Evolutionary conservation across 2,329 filamentous ascomycete genomes (phyloP).

Genomic region (Arthroderma sp.): DNA sequence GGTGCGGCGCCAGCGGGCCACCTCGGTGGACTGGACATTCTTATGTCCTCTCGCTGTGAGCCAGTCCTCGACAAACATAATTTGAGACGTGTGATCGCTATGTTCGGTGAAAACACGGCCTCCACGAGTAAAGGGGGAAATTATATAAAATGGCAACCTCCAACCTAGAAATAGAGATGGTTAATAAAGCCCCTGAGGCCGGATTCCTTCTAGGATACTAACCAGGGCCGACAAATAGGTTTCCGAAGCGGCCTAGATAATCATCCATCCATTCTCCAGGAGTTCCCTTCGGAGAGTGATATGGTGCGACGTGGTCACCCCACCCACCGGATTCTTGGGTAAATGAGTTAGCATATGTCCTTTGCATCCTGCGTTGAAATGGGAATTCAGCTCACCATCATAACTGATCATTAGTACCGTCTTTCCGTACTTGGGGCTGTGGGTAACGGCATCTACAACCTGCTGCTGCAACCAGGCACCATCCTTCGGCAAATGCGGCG

Average conservation of each 20-base stretch:
- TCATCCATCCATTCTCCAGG: conserved; percentile 42
- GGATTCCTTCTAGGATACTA: conserved; percentile 1
- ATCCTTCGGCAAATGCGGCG: conserved; percentile 40
- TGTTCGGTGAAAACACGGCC: conserved; percentile 43
- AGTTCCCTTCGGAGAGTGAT: conserved; percentile 36
- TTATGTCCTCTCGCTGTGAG: conserved; percentile 30
- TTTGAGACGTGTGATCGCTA: conserved; percentile 43
- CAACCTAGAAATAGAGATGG: conserved; percentile 20
- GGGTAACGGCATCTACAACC: conserved; percentile 38
- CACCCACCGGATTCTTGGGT: conserved; percentile 39
- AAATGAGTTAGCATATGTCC: background rate
- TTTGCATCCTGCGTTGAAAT: background rate
- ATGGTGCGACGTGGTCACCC: conserved; percentile 43
- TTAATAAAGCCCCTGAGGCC: background rate
- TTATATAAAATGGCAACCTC: conserved; percentile 42
- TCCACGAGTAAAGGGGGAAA: conserved; percentile 43
- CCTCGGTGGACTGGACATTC: conserved; percentile 29
- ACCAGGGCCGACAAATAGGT: conserved; percentile 32
- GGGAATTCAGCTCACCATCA: conserved; percentile 25
- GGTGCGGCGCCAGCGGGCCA: conserved; percentile 34
- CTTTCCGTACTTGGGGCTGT: conserved; percentile 36
- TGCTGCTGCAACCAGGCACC: conserved; percentile 43
- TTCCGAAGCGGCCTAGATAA: conserved; percentile 28
- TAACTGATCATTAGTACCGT: conserved; percentile 40
- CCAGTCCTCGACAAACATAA: conserved; percentile 42